A percentile compares a stretch with the other conserved stretches of the same genome.
phyloP scores from a whole-genome alignment of 2,329 filamentous ascomycete genomes.

The Xylaria sp. region DNA sequence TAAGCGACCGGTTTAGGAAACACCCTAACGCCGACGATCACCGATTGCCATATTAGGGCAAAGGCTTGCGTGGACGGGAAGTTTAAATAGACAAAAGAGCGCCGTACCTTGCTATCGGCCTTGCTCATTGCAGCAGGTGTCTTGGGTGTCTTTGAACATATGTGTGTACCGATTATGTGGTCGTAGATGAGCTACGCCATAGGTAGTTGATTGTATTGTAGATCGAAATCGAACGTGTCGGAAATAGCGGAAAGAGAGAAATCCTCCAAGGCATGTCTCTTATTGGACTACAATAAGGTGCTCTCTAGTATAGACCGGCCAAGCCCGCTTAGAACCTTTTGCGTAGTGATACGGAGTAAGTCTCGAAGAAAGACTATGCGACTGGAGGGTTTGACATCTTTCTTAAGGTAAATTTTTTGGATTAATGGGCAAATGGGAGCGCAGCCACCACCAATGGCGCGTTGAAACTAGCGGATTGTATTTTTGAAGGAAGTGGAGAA shows the following conservation, averaged over 20 bases:
- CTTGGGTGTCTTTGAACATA: not conserved
- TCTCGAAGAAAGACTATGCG: not conserved
- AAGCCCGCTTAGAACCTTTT: not conserved
- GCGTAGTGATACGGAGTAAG: not conserved
- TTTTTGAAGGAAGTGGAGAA: constrained; percentile 2
- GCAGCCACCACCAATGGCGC: not conserved
- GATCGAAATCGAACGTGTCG: not conserved
- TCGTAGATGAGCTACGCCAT: not conserved
- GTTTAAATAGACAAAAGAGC: not conserved
- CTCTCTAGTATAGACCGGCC: not conserved
- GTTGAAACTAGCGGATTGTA: not conserved
- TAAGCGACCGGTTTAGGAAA: not conserved
- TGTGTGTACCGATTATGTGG: not conserved
- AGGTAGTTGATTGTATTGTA: not conserved
- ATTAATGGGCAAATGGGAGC: not conserved
- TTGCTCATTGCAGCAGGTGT: not conserved
- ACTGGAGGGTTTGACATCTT: not conserved
- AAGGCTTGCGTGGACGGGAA: not conserved
- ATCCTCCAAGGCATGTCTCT: not conserved
- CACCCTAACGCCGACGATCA: not conserved
- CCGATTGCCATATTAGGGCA: not conserved
- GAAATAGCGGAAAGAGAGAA: not conserved
- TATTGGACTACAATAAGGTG: not conserved
- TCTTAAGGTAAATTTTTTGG: not conserved
- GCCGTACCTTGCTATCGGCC: too few species aligned